phyloP scores from a whole-genome alignment of 805 yeast genomes.

The Metschnikowia reukaufii region DNA sequence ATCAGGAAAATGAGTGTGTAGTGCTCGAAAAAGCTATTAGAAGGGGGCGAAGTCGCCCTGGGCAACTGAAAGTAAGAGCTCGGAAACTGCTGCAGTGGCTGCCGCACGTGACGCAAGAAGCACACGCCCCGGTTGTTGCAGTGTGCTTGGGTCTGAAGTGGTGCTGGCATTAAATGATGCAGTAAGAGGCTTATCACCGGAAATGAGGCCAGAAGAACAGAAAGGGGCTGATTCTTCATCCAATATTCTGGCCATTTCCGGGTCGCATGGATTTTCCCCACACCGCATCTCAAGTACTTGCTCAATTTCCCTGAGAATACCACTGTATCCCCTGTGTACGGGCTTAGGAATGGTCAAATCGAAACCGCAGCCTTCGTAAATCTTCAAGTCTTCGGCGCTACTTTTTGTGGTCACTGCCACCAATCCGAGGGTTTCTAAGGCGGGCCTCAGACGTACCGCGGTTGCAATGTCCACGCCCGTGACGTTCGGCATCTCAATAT shows the following conservation, averaged over 20 bases:
- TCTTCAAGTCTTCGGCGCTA: constrained; percentile 27
- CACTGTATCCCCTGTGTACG: constrained; percentile 23
- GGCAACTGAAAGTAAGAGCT: constrained; percentile 6
- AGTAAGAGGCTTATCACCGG: background rate
- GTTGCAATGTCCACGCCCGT: constrained; percentile 40
- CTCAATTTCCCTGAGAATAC: constrained; percentile 22
- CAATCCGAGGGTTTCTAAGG: constrained; percentile 27
- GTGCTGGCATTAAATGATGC: background rate
- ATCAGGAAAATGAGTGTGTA: background rate
- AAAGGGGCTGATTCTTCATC: background rate
- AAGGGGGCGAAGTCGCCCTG: constrained; percentile 3
- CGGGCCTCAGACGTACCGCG: constrained; percentile 13
- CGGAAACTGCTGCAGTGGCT: constrained; percentile 7
- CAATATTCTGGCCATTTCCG: background rate
- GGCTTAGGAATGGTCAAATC: constrained; percentile 45
- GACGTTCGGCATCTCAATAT: constrained; percentile 47
- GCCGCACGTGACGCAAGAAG: background rate
- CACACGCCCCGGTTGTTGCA: background rate
- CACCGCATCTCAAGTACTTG: constrained; percentile 16
- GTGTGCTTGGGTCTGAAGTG: background rate
- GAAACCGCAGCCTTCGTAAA: constrained; percentile 37
- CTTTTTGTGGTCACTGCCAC: constrained; percentile 43
- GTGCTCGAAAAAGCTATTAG: background rate
- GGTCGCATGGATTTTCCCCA: background rate
- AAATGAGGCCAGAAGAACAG: background rate